Evolutionary conservation across 192 early-diverging fungal genomes (phyloP), one percentile per base, ranked within the genome.

Genomic region (Coemansia furcata): DNA sequence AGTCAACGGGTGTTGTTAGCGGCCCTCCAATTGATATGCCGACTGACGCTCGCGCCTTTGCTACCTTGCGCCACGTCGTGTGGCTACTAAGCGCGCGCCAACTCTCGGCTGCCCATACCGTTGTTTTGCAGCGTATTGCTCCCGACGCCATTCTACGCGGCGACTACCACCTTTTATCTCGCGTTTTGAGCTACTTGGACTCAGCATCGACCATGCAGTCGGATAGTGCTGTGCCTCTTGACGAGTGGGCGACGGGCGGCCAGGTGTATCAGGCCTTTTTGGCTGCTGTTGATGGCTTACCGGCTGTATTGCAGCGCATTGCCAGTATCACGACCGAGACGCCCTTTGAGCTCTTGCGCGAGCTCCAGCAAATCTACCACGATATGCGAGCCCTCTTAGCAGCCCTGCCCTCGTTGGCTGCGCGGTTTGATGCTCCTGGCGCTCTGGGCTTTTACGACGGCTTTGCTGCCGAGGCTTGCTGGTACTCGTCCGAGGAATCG

Each of bases 121-220:
- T 88, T 35, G 75, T 85, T 30, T 26, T 90, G 49, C 79, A 83
- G 29, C 67, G 75, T 4, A 66, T 90, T 60, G 89, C 89, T 1
- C 89, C 89, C 8, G 71, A 70, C 10, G 82, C 67, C 6, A 67
- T 90, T 59, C 66, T 90, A 7, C 68, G 79, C 12, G 80, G 84
- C 33, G 80, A 86, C 46, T 67, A 86, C 54, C 29, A 50, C 37
- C 66, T 81, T 5, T 72, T 87, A 1, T 26, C 46, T 9, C 62
- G 60, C 5, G 43, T 87, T 0, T 66, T 89, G 49, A 63, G 54
- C 2, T 65, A 65, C 57, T 36, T 89, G 47, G 66, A 86, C 26
- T 70, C 71, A 30, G 21, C 30, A 6, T 12, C 14, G 50, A 5
- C 49, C 29, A 5, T 39, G 36, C 12, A 35, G 36, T 60, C 58